Evolutionary conservation across 2,329 filamentous ascomycete species (phyloP), one percentile per base, ranked within the genome.

Genomic region (Tolypocladium cylindrosporum): DNA sequence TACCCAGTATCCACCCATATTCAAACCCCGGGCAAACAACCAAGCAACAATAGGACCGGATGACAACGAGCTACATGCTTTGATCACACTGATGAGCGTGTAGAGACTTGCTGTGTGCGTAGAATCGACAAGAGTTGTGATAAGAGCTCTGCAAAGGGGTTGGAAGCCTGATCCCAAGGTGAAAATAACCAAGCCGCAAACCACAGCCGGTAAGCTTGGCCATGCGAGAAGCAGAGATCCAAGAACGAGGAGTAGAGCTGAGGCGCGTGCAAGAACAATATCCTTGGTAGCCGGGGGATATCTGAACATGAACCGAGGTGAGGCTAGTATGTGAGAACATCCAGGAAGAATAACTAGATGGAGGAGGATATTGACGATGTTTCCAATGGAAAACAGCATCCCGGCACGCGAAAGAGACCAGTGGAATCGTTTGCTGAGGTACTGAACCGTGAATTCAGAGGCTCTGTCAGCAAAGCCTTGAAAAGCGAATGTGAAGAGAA

Each of bases 31-130:
- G 8, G 59, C 61, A 55, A 68, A 70, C 6, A 61, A 48, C 64
- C 66, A 66, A 5, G 65, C 65, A 36, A 69, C 54, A 1, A 63
- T 52, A 13, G 67, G 65, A 1, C 63, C 65, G 1, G 61, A 60
- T 24, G 64, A 58, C n/a, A 68, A 57, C 21, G 56, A 56, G 37
- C 65, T 63, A 14, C 59, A 51, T 9, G 64, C 65, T 59, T 66
- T 63, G n/a, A 65, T 57, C 55, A 67, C 66, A 58, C 64, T 60
- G 24, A 64, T 61, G 21, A 69, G 61, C 13, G 66, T 64, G 55
- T 66, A 67, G 4, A 69, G 50, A 19, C 67, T 60, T 10, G 61
- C 62, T 8, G 61, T 67, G 54, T 65, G 62, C 55, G 61, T 59
- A 8, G 59, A 57, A 13, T 60, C 58, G 48, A 60, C 58, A 40